These are phyloP conservation scores for Botrytis byssoidea DNA, from an alignment of 2,329 filamentous ascomycete species.

Conservation along the genomic window DNA sequence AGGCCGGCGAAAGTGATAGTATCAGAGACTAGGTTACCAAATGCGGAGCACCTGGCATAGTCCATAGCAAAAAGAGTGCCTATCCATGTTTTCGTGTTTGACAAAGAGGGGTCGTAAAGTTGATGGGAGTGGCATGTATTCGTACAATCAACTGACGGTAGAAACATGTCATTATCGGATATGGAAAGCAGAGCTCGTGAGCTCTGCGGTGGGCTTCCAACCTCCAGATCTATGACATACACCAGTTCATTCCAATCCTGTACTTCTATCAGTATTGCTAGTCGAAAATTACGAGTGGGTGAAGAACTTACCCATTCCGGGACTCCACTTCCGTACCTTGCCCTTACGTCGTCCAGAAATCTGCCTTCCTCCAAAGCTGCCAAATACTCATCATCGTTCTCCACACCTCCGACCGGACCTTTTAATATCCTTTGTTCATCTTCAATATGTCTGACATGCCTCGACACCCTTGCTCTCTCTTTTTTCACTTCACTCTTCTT, in stretches of 20 bases:
- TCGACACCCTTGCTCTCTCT: not conserved
- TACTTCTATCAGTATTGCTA: not conserved
- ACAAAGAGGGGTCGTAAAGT: constrained; percentile 7
- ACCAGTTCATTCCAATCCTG: constrained; percentile 22
- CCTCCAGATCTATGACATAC: constrained; percentile 19
- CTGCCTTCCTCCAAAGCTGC: not conserved
- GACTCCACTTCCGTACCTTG: constrained; percentile 2
- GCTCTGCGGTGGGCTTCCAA: constrained; percentile 23
- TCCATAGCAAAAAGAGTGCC: constrained; percentile 1
- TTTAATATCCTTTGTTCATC: not conserved
- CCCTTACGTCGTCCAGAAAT: not conserved
- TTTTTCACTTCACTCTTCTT: not conserved
- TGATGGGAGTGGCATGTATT: constrained; percentile 4
- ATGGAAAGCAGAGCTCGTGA: constrained; percentile 14
- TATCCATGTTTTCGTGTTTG: not conserved
- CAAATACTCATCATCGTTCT: constrained; percentile 9
- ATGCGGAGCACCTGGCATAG: constrained; percentile 4
- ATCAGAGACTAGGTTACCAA: constrained; percentile 1
- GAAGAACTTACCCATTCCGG: constrained; percentile 4
- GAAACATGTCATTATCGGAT: constrained; percentile 14
- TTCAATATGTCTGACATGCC: not conserved
- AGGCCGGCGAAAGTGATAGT: constrained; percentile 2
- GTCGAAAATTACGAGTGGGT: not conserved
- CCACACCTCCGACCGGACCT: constrained; percentile 8
- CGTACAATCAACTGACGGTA: constrained; percentile 8